Percentiles rank a stretch among this genome's conserved stretches.
These are phyloP conservation scores for Phanerodontia chrysosporium DNA, from an alignment of 768 basidiomycete genomes.

Conservation along the genomic window DNA sequence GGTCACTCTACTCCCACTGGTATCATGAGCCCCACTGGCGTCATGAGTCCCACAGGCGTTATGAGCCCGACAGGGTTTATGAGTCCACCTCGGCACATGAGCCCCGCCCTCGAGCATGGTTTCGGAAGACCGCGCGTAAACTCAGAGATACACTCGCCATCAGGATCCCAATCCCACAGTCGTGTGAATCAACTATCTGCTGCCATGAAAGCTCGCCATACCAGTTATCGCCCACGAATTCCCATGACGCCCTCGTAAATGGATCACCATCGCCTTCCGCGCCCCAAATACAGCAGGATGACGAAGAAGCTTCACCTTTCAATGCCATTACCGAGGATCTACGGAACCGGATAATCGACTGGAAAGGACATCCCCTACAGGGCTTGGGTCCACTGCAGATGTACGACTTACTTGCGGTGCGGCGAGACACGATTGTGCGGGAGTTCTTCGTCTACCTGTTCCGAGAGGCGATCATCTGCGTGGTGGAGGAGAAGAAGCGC, in stretches of 20 bases:
- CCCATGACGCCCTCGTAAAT: constrained; percentile 2
- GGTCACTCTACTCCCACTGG: neutral
- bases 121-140: neutral
- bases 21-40: neutral
- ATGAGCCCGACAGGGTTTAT: neutral
- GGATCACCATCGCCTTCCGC: constrained; percentile 1
- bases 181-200: constrained; percentile 9
- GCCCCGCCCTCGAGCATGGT: constrained; percentile 4
- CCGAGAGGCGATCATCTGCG: constrained; percentile 96
- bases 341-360: constrained; percentile 86
- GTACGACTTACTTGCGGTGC: constrained; percentile 87
- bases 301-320: constrained; percentile 75
- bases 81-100: constrained; percentile 7
- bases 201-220: constrained; percentile 4
- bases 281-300: constrained; percentile 20
- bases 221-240: constrained; percentile 5
- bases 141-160: constrained; percentile 8
- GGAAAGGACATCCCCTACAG: constrained; percentile 91
- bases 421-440: constrained; percentile 83
- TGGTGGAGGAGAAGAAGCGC: constrained; percentile 91
- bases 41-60: neutral
- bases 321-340: constrained; percentile 84
- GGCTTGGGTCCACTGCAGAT: constrained; percentile 86
- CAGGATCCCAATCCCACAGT: constrained; percentile 9
- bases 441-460: constrained; percentile 98